Base-by-base conservation (phyloP, 2,329 filamentous ascomycete genomes). In the Fusarium brevicatenulatum region DNA sequence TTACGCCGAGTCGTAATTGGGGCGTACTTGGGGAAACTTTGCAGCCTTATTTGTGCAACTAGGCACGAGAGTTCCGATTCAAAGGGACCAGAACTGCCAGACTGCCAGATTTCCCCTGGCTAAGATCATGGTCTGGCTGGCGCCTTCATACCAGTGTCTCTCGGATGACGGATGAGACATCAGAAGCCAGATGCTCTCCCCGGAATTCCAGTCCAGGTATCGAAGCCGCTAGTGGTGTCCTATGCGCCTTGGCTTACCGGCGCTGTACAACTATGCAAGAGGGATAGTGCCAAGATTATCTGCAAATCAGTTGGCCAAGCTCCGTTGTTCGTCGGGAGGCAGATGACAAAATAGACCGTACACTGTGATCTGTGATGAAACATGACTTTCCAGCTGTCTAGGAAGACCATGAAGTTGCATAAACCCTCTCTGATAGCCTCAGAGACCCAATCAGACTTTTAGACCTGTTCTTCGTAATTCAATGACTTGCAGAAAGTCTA, bases 41-140 rank as follows among this genome's bases (percentile, higher is more conserved):
- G n/a, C 36, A 70, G 66, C 66, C 66, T 69, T 69, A 44, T 43
- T n/a, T 53, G 66, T 70, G 49, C 46, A 70, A 59, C 66, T 25
- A 25, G 36, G 25, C 42, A 57, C 28, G 10, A 32, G 25, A 34
- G 18, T 18, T 39, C 56, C 39, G 25, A 52, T 39, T 19, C 23
- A 39, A 37, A 60, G 37, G 15, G 16, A 36, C 25, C 23, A 37
- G 36, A 36, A 36, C 13, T 47, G 44, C 44, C 44, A 47, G 25
- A n/a, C 28, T 28, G 28, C 28, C 28, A 28, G 28, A 28, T 30
- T 34, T 25, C 43, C 53, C 53, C 55, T 37, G 34, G 34, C 36
- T 58, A 44, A 58, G 23, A 36, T 57, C 30, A 16, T 21, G n/a
- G 23, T 28, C 42, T 18, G 42, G 34, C 62, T 18, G 42, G 34